phyloP scores from a whole-genome alignment of 345 rosid species.

The Eucalyptus regnans region DNA sequence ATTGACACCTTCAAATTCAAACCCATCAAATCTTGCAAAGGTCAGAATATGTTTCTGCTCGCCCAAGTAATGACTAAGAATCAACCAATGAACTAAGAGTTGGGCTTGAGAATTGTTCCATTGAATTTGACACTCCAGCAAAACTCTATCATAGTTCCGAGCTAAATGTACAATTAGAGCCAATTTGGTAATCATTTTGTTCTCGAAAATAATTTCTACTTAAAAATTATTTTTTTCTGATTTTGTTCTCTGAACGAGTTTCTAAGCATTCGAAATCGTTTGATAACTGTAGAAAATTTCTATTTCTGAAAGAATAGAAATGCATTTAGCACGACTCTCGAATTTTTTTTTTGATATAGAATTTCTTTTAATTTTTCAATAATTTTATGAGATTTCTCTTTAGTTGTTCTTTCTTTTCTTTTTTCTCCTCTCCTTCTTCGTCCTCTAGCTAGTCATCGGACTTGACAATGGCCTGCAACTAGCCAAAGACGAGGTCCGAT shows the following conservation, averaged over 20 bases:
- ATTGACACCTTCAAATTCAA: neutral
- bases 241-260: too few relatives aligned
- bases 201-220: fast-evolving
- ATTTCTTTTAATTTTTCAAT: too few relatives aligned
- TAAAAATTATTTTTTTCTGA: too few relatives aligned
- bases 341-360: too few relatives aligned
- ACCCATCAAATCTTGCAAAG: neutral
- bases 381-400: too few relatives aligned
- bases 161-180: neutral
- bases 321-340: too few relatives aligned
- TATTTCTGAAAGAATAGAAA: fast-evolving
- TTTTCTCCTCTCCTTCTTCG: too few relatives aligned
- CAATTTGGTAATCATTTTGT: fast-evolving
- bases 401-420: too few relatives aligned
- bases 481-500: too few relatives aligned
- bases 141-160: neutral
- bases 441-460: too few relatives aligned
- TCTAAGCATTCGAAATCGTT: too few relatives aligned
- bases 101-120: neutral
- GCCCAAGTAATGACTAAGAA: neutral
- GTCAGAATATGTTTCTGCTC: neutral
- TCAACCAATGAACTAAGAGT: neutral
- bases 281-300: fast-evolving
- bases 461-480: too few relatives aligned
- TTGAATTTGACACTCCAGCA: fast-evolving